Evolutionary conservation across 208 protist genomes (phyloP).

Genomic region (Endotrypanum monterogeii): DNA sequence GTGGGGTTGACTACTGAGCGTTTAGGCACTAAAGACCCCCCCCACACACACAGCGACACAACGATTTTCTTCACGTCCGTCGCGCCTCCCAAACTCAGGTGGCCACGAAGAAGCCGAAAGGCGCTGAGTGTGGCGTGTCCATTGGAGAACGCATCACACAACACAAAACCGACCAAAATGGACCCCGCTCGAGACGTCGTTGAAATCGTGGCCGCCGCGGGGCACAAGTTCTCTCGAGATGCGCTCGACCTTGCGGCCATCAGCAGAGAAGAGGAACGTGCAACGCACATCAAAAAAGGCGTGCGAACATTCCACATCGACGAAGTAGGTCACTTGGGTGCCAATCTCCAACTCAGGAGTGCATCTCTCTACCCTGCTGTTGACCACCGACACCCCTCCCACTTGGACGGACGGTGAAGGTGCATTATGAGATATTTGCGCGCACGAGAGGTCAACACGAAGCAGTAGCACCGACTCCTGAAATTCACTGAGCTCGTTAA

Average conservation of each 20-base stretch:
- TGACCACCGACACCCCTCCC: conserved; percentile 31
- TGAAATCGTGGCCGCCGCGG: conserved; percentile 17
- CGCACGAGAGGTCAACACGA: conserved; percentile 25
- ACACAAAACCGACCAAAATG: conserved; percentile 37
- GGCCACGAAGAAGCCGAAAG: too few relatives aligned
- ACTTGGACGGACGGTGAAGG: conserved; percentile 9
- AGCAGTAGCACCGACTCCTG: conserved; percentile 44
- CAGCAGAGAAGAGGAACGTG: conserved; percentile 35
- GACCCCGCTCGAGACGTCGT: conserved; percentile 36
- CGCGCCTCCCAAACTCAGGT: too few relatives aligned
- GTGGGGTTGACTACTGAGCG: too few relatives aligned
- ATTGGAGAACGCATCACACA: not conserved
- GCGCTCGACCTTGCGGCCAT: conserved; percentile 32
- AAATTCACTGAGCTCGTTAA: conserved; percentile 53
- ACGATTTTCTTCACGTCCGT: too few relatives aligned
- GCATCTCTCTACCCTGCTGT: conserved; percentile 18
- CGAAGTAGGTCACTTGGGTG: conserved; percentile 53
- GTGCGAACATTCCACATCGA: conserved; percentile 21
- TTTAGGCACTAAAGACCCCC: too few relatives aligned
- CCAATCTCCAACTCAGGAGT: conserved; percentile 31
- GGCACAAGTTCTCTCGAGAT: conserved; percentile 49
- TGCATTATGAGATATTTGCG: not conserved
- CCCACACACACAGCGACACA: too few relatives aligned
- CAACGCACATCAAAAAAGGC: conserved; percentile 47
- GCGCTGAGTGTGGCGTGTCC: not conserved